These are phyloP conservation scores for Phialemoniopsis sp. DNA, from an alignment of 2,329 filamentous ascomycete species.

Conservation along the genomic window DNA sequence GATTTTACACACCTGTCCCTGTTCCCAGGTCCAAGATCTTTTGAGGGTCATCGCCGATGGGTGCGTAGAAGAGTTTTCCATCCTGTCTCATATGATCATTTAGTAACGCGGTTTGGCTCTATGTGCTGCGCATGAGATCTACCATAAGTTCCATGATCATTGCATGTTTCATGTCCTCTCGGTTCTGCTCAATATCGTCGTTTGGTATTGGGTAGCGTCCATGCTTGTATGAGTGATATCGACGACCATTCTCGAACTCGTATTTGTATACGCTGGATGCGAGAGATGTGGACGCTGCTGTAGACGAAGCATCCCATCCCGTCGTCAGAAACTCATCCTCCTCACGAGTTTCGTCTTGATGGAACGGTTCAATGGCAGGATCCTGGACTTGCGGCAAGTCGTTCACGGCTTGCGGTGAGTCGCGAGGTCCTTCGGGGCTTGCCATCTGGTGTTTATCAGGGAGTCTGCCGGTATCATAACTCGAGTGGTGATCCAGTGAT, in stretches of 20 bases:
- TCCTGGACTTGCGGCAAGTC: neutral
- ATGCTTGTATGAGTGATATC: slow-evolving; percentile 20
- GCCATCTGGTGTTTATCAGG: neutral
- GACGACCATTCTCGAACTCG: slow-evolving; percentile 8
- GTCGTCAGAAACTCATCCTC: slow-evolving; percentile 12
- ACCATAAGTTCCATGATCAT: slow-evolving; percentile 22
- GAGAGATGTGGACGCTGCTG: slow-evolving; percentile 1
- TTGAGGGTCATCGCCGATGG: slow-evolving; percentile 1
- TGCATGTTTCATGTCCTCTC: slow-evolving; percentile 23
- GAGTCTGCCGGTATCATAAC: no score
- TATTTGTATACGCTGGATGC: slow-evolving; percentile 9
- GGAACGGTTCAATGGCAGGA: slow-evolving; percentile 3
- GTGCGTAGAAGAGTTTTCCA: neutral
- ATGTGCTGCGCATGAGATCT: neutral
- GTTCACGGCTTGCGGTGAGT: neutral
- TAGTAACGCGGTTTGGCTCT: no score
- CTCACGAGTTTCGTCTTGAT: slow-evolving; percentile 3
- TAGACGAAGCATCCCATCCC: slow-evolving; percentile 10
- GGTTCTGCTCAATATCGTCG: slow-evolving; percentile 21
- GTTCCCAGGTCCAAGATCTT: slow-evolving; percentile 9
- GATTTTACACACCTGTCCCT: slow-evolving; percentile 4
- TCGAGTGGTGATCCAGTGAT: no score
- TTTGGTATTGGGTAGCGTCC: slow-evolving; percentile 18
- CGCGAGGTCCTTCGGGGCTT: neutral
- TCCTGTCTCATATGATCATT: neutral